Evolutionary conservation across 768 basidiomycete species (phyloP).

Genomic region (Podaxis sp.): DNA sequence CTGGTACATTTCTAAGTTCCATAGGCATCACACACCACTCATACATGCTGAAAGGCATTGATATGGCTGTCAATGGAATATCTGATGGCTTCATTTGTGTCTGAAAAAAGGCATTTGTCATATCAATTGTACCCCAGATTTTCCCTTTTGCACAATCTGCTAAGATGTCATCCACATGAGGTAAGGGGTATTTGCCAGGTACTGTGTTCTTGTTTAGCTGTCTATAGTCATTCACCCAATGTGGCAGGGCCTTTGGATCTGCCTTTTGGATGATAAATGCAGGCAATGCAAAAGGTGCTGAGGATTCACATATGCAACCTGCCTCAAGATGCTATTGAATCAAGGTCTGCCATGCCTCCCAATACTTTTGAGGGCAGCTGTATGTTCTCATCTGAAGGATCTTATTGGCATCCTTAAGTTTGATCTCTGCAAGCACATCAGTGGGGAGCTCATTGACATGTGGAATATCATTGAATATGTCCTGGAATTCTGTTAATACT

Average conservation of each 20-base stretch:
- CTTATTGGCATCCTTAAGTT: conserved; percentile 28
- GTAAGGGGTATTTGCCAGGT: conserved; percentile 29
- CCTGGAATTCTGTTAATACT: conserved; percentile 14
- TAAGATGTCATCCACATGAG: conserved; percentile 30
- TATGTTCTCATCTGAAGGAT: conserved; percentile 17
- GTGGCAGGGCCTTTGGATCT: conserved; percentile 25
- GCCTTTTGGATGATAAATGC: conserved; percentile 39
- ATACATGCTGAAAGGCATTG: conserved; percentile 36
- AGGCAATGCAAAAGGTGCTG: conserved; percentile 27
- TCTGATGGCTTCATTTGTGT: conserved; percentile 24
- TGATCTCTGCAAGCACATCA: conserved; percentile 22
- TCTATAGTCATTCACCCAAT: conserved; percentile 37
- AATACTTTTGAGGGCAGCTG: conserved; percentile 23
- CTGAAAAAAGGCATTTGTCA: conserved; percentile 28
- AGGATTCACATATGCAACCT: conserved; percentile 28
- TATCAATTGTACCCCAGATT: conserved; percentile 28
- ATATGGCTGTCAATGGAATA: conserved; percentile 32
- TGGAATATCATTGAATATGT: conserved; percentile 28
- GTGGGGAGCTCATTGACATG: conserved; percentile 26
- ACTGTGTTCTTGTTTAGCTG: conserved; percentile 31
- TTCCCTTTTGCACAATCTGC: conserved; percentile 33
- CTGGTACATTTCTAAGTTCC: conserved; percentile 25
- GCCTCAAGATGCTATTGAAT: conserved; percentile 32
- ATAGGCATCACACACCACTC: conserved; percentile 45
- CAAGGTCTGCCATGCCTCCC: conserved; percentile 27